Base-by-base conservation (phyloP, 257 asterid genomes). In the Leonotis leonurus region DNA sequence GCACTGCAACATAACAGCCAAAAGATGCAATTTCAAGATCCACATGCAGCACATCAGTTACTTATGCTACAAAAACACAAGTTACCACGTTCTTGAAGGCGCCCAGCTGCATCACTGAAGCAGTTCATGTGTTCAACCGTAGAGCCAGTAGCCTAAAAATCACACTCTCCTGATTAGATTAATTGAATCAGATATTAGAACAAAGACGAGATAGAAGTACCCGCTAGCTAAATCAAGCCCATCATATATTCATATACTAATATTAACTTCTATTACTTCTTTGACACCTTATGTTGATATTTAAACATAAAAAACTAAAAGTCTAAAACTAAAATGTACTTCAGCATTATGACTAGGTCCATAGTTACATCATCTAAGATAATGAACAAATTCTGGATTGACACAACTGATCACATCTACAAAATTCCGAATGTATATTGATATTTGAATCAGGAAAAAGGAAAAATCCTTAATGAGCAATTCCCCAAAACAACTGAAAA, bases 31-130 rank as follows among this genome's bases (percentile, higher is more conserved):
- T 39, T 11, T 30, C n/a, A 30, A 30, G 32, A 59, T 65, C 43
- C 14, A 51, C 26, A 44, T 5, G 16, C 7, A 30, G 59, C 60
- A 6, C 49, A 50, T 11, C 48, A 56, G 33, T 45, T 46, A 67
- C 26, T 35, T 43, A 49, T 59, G 65, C 46, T 1, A 43, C 29
- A 20, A 41, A 45, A 29, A 16, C 33, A 5, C 13, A 3, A 44
- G 6, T 72, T 74, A 93, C 99, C 96, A 30, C 77, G 79, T 85
- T 93, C 97, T 83, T 89, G 97, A 71, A 93, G 81, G 35, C 77
- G 87, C 21, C 96, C 97, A 17, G 99, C 85, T 11, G 99, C 95
- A 70, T 89, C 97, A 22, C 81, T 80, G 73, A 93, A 87, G 85
- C 96, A 93, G 74, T 67, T 79, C 95, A 93, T 79, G 70, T 93